Evolutionary conservation across 2,329 filamentous ascomycete species (phyloP).

Genomic region (Ophiognomonia clavigignenti-juglandacearum): DNA sequence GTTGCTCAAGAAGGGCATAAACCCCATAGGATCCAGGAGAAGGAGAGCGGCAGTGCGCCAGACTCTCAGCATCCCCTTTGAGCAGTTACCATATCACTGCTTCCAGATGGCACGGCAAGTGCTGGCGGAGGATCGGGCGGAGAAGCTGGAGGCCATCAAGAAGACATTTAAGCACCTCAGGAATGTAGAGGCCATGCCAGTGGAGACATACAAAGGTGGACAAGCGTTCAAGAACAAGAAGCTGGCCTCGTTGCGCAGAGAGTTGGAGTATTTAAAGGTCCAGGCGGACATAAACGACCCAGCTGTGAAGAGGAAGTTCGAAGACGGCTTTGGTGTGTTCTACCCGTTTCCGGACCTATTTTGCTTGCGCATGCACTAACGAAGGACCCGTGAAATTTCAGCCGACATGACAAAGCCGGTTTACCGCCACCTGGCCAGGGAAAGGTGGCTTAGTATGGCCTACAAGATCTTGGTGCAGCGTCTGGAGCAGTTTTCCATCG

Average conservation of each 20-base stretch:
- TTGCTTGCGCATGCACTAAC: neutral
- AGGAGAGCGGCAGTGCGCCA: slow-evolving; percentile 68
- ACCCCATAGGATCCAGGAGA: slow-evolving; percentile 78
- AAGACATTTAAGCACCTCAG: slow-evolving; percentile 64
- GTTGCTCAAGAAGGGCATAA: slow-evolving; percentile 62
- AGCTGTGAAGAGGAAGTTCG: slow-evolving; percentile 85
- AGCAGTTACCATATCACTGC: slow-evolving; percentile 92
- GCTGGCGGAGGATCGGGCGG: slow-evolving; percentile 69
- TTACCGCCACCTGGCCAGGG: slow-evolving; percentile 83
- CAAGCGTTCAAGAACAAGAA: slow-evolving; percentile 60
- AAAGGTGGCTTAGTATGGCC: slow-evolving; percentile 83
- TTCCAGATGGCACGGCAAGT: slow-evolving; percentile 94
- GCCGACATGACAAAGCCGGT: slow-evolving; percentile 96
- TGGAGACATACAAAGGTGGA: slow-evolving; percentile 55
- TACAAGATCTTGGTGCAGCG: slow-evolving; percentile 77
- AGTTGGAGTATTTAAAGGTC: slow-evolving; percentile 79
- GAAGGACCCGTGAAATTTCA: slow-evolving; percentile 30
- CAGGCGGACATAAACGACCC: slow-evolving; percentile 94
- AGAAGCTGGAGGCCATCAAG: slow-evolving; percentile 73
- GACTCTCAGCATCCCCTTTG: slow-evolving; percentile 71
- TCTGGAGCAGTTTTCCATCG: slow-evolving; percentile 77
- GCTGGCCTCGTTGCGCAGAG: slow-evolving; percentile 63
- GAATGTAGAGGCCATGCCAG: slow-evolving; percentile 55
- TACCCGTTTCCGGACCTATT: neutral
- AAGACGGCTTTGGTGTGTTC: slow-evolving; percentile 76